Evolutionary conservation across 768 basidiomycete species (phyloP).

Genomic region (Gymnopilus dilepis): DNA sequence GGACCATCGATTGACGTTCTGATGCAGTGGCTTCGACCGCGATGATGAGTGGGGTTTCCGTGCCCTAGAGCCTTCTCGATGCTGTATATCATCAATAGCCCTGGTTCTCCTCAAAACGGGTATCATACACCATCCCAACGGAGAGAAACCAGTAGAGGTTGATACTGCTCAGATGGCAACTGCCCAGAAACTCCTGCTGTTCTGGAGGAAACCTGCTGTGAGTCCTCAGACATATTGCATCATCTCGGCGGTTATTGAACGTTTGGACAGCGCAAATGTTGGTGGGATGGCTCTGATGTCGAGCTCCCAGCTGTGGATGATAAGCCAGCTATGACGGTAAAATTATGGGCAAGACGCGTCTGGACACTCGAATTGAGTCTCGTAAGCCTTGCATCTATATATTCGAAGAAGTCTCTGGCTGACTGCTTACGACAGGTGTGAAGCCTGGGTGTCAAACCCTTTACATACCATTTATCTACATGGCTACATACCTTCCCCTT

Average conservation of each 20-base stretch:
- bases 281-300: conserved; percentile 98
- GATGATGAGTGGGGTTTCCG: conserved; percentile 99
- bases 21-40: conserved; percentile 87
- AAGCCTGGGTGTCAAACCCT: conserved; percentile 10
- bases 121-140: conserved; percentile 76
- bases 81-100: conserved; percentile 98
- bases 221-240: conserved; percentile 39
- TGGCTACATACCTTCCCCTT: conserved; percentile 33
- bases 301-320: conserved; percentile 69
- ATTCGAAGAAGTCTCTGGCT: neutral
- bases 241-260: conserved; percentile 13
- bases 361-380: conserved; percentile 98
- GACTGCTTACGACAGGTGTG: conserved; percentile 25
- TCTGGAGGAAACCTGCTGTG: conserved; percentile 99
- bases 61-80: conserved; percentile 92
- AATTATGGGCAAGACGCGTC: conserved; percentile 96
- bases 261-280: conserved; percentile 85
- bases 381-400: conserved; percentile 48
- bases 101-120: conserved; percentile 97
- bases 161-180: conserved; percentile 96
- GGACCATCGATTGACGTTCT: conserved; percentile 14
- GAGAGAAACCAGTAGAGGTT: conserved; percentile 76
- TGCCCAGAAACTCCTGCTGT: conserved; percentile 93
- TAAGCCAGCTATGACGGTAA: conserved; percentile 62
- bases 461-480: conserved; percentile 16